Evolutionary conservation across 768 basidiomycete genomes (phyloP).

Genomic region (Tulasnella sp.): DNA sequence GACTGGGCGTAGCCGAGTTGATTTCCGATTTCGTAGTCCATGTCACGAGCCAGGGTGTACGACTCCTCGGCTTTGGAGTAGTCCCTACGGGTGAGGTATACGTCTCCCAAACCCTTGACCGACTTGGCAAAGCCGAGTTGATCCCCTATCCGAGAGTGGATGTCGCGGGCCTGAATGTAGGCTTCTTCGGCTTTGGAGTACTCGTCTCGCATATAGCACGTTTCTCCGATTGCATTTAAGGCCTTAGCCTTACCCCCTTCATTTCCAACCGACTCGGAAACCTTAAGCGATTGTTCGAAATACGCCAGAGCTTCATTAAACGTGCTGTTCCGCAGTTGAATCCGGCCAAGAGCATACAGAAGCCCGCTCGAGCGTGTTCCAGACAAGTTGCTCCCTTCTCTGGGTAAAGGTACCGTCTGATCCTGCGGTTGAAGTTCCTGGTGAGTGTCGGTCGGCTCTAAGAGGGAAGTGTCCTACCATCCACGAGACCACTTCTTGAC

Average conservation of each 20-base stretch:
- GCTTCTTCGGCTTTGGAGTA: not conserved
- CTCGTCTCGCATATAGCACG: not conserved
- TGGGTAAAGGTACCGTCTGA: not conserved
- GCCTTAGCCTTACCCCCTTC: not conserved
- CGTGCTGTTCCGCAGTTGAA: not conserved
- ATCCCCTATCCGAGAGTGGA: not conserved
- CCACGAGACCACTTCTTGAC: not conserved
- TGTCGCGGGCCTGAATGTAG: not conserved
- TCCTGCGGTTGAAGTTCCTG: not conserved
- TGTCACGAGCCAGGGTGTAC: too few relatives aligned
- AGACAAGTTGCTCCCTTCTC: not conserved
- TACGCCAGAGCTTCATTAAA: not conserved
- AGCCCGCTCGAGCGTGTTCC: not conserved
- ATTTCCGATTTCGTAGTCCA: too few relatives aligned
- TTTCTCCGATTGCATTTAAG: not conserved
- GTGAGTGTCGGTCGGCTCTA: not conserved
- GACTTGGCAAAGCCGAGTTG: not conserved
- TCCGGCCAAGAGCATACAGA: not conserved
- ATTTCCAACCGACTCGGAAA: not conserved
- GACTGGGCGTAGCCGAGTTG: too few relatives aligned
- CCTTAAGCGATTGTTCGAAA: not conserved
- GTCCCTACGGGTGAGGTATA: too few relatives aligned
- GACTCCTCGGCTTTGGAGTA: too few relatives aligned
- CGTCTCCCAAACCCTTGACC: not conserved
- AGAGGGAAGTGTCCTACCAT: not conserved